These are phyloP conservation scores for Mucor plumbeus DNA, from an alignment of 371 early-diverging fungal genomes.

Conservation along the genomic window DNA sequence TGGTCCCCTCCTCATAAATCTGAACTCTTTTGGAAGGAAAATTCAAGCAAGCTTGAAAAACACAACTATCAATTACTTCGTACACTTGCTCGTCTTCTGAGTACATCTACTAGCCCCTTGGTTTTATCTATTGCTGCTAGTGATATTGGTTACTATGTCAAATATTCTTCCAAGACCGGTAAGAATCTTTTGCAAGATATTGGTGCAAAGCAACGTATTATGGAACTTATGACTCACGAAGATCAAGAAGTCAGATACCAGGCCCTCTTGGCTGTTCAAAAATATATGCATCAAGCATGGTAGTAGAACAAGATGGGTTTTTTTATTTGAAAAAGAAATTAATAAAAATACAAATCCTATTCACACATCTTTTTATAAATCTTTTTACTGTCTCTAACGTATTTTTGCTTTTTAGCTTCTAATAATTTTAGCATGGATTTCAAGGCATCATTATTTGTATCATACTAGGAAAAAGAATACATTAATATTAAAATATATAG, in stretches of 20 bases:
- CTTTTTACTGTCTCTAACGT: conserved; percentile 20
- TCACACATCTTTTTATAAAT: conserved; percentile 40
- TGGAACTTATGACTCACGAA: conserved; percentile 93
- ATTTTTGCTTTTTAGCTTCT: conserved; percentile 20
- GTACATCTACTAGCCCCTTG: conserved; percentile 65
- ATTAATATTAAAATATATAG: no score
- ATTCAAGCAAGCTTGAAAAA: conserved; percentile 80
- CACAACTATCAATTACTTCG: conserved; percentile 44
- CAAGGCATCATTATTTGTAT: conserved; percentile 29
- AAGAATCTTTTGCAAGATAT: conserved; percentile 86
- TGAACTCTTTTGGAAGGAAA: conserved; percentile 93
- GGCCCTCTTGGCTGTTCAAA: conserved; percentile 88
- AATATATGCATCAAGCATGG: conserved; percentile 56
- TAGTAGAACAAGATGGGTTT: not conserved
- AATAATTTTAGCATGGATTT: conserved; percentile 11
- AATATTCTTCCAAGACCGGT: conserved; percentile 75
- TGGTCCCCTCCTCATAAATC: conserved; percentile 95
- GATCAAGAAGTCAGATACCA: conserved; percentile 89
- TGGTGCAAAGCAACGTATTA: conserved; percentile 92
- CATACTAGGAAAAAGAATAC: conserved; percentile 7
- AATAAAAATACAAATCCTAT: conserved; percentile 6
- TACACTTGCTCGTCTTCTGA: conserved; percentile 69
- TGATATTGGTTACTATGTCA: conserved; percentile 94
- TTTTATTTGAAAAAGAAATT: not conserved
- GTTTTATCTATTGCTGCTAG: conserved; percentile 89